Percentiles rank a stretch among this genome's conserved stretches.
phyloP scores from a whole-genome alignment of 306 rosid species.

The Vigna reflexopilosa region DNA sequence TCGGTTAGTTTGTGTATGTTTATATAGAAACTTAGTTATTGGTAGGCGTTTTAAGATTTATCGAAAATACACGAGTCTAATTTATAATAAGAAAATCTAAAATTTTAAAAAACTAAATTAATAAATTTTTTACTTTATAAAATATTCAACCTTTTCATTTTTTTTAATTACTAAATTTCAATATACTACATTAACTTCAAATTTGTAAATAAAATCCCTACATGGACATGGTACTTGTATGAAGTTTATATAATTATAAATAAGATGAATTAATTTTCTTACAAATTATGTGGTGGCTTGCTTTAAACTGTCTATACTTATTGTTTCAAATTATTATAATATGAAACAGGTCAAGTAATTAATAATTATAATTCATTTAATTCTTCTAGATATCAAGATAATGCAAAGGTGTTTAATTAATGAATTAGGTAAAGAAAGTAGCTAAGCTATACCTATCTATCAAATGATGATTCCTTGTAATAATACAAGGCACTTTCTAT shows the following conservation, averaged over 20 bases:
- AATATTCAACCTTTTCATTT: too few relatives aligned
- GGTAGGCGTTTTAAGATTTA: too few relatives aligned
- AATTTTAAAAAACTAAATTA: too few relatives aligned
- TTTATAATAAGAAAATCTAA: too few relatives aligned
- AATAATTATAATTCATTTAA: neutral
- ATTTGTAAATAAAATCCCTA: too few relatives aligned
- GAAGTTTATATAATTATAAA: neutral
- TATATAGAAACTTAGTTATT: too few relatives aligned
- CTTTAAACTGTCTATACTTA: neutral
- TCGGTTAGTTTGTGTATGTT: too few relatives aligned
- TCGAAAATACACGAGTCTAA: too few relatives aligned
- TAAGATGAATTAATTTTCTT: neutral
- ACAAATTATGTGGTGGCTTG: neutral
- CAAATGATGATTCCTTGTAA: constrained; percentile 13
- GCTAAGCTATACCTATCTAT: constrained; percentile 44
- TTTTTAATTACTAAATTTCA: too few relatives aligned
- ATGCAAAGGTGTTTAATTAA: constrained; percentile 9
- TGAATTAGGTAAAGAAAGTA: constrained; percentile 14
- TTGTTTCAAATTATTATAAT: neutral
- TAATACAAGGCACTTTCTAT: neutral
- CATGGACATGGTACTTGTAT: neutral
- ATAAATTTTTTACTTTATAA: too few relatives aligned
- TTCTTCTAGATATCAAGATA: constrained; percentile 9
- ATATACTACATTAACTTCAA: too few relatives aligned
- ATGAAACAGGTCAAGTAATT: neutral